These are phyloP conservation scores for Moesziomyces globuligerus DNA, from an alignment of 1,284 basidiomycete genomes.

Conservation along the genomic window DNA sequence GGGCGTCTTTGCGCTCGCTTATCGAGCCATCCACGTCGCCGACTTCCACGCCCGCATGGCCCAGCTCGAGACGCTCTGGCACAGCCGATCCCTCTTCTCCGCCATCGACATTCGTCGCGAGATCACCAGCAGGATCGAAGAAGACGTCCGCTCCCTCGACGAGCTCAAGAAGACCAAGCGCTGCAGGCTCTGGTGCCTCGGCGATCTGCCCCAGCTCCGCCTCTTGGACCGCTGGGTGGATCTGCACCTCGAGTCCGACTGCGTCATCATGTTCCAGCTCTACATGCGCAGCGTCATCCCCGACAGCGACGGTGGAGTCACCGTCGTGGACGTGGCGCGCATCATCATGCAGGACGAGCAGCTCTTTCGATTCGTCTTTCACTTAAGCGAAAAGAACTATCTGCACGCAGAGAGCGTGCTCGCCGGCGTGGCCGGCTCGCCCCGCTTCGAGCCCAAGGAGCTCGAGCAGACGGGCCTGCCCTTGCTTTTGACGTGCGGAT, in stretches of 20 bases:
- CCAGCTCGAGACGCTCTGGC: constrained; percentile 19
- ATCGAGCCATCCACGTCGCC: constrained; percentile 19
- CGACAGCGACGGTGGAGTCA: not conserved
- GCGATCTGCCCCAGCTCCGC: constrained; percentile 12
- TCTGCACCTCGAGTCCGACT: constrained; percentile 17
- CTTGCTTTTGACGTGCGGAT: constrained; percentile 17
- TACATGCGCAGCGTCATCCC: constrained; percentile 15
- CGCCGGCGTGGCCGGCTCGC: constrained; percentile 8
- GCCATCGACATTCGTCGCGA: constrained; percentile 12
- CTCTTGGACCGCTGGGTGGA: constrained; percentile 25
- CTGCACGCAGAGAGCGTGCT: constrained; percentile 9
- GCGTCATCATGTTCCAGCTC: constrained; percentile 6
- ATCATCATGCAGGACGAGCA: not conserved
- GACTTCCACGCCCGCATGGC: constrained; percentile 16
- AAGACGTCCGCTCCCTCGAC: constrained; percentile 4
- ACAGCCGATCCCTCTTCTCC: constrained; percentile 20
- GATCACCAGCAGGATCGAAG: constrained; percentile 9
- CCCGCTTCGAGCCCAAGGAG: constrained; percentile 8
- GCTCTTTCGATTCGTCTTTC: constrained; percentile 3
- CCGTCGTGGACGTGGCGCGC: constrained; percentile 6
- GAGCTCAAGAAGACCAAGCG: constrained; percentile 10
- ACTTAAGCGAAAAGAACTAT: not conserved
- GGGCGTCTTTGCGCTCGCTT: constrained; percentile 14
- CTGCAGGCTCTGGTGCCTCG: constrained; percentile 11
- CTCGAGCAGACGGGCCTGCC: constrained; percentile 16